Evolutionary conservation across 257 asterid species (phyloP).

Genomic region (Salvia splendens): DNA sequence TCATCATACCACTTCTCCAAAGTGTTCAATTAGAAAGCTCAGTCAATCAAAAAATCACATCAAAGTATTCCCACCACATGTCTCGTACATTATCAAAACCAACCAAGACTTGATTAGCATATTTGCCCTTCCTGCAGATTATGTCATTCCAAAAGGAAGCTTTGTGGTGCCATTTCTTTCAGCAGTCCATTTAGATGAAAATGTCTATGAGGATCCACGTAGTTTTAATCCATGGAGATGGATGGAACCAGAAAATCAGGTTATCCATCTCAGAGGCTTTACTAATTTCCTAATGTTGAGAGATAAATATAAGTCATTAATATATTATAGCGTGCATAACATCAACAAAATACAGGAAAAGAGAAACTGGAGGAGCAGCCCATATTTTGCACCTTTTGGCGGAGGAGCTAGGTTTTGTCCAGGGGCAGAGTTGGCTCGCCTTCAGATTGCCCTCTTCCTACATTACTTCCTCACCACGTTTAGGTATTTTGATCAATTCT

Average conservation of each 20-base stretch:
- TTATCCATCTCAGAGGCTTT: slow-evolving; percentile 19
- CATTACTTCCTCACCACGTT: slow-evolving; percentile 68
- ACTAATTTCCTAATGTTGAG: not conserved
- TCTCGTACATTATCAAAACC: not conserved
- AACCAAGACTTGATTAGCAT: not conserved
- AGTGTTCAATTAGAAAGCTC: not conserved
- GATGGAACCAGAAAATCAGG: slow-evolving; percentile 85
- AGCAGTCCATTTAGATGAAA: slow-evolving; percentile 73
- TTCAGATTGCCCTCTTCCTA: slow-evolving; percentile 84
- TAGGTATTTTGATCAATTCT: slow-evolving; percentile 41
- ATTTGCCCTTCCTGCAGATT: slow-evolving; percentile 49
- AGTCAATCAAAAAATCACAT: not conserved
- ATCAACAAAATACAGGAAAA: slow-evolving; percentile 57
- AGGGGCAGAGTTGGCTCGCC: slow-evolving; percentile 94
- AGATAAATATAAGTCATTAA: not conserved
- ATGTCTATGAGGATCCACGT: slow-evolving; percentile 58
- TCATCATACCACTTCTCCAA: not conserved
- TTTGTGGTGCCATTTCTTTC: slow-evolving; percentile 91
- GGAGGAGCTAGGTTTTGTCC: slow-evolving; percentile 95
- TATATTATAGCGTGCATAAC: slow-evolving; percentile 13
- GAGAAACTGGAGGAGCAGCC: slow-evolving; percentile 83
- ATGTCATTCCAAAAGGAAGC: slow-evolving; percentile 76
- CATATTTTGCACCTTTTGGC: slow-evolving; percentile 80
- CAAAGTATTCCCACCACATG: no score
- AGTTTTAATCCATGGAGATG: slow-evolving; percentile 92